Percentiles rank a stretch among this genome's conserved stretches.
Conservation (phyloP, 768 basidiomycete species). For the Suillus fuscotomentosus region DNA sequence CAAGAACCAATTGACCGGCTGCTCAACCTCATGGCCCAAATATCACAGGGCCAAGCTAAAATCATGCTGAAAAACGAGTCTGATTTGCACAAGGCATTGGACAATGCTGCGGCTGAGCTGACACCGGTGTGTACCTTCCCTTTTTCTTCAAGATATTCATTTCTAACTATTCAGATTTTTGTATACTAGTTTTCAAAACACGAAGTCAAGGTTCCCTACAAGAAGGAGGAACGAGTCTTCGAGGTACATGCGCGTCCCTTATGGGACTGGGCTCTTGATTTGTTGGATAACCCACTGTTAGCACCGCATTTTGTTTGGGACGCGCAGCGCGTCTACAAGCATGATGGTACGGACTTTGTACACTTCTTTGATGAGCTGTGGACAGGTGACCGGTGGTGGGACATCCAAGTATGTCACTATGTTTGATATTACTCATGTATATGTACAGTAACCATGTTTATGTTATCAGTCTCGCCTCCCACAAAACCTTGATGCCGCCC, state of each 20-base stretch:
- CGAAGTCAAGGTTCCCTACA: constrained; percentile 6
- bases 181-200: constrained; percentile 4
- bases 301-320: constrained; percentile 30
- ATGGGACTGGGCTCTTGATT: constrained; percentile 11
- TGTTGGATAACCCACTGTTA: constrained; percentile 2
- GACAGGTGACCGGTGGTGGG: constrained; percentile 35
- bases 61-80: constrained; percentile 7
- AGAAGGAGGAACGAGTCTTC: background rate
- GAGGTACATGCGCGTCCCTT: background rate
- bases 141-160: background rate
- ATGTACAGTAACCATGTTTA: background rate
- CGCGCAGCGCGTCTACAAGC: constrained; percentile 27
- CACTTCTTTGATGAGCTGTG: constrained; percentile 35
- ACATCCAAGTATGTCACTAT: constrained; percentile 30
- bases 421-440: background rate
- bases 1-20: background rate
- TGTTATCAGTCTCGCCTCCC: background rate
- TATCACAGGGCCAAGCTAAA: constrained; percentile 18
- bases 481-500: background rate
- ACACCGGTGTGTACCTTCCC: background rate
- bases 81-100: background rate
- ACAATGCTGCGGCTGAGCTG: constrained; percentile 1
- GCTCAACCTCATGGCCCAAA: constrained; percentile 3
- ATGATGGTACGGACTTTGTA: constrained; percentile 23
- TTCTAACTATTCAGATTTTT: background rate